Evolutionary conservation across 768 basidiomycete genomes (phyloP), one percentile per base, ranked within the genome.

Genomic region (Amanita polypyramis): DNA sequence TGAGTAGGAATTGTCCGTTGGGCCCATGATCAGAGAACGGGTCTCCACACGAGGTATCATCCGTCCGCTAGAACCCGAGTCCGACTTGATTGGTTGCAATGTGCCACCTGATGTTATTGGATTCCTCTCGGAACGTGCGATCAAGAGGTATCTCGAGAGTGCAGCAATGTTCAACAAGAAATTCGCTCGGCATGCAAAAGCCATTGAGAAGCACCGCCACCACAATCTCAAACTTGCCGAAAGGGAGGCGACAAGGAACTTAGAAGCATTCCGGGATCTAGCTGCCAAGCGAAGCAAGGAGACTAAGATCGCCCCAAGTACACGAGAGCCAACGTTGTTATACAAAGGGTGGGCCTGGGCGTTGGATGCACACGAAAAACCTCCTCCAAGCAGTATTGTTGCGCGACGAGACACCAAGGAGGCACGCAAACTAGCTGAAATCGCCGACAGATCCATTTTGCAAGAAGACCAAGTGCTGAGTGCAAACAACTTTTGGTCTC

Each of bases 381-480:
- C 95, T 2, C 95, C 95, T 3, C 87, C 94, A 2, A 88, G 85
- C 56, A 93, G 91, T 45, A 90, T 97, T 55, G 87, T 88, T 27
- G 81, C 87, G n/a, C 70, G 93, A 49, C 66, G 92, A 45, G 94
- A 98, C 57, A 94, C 90, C 4, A 69, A 71, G 33, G 88, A 92
- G 65, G 89, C 88, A 8, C 69, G 80, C 20, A 68, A 74, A 56
- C 66, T 92, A 34, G 86, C 85, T 20, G 75, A 73, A 43, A 72
- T 88, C 30, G 89, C 88, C 4, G 88, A 90, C 58, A 72, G 76
- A 60, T 70, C 75, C 12, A 67, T 80, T 36, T 54, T 80, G 14
- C 78, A 78, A 56, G 75, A 75, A 5, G 79, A 82, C 50, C 68
- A 65, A 45, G 56, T 69, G 8, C 60, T 84, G 54, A 85, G 75